phyloP scores from a whole-genome alignment of 495 filamentous ascomycete species.

The Entonaema liquescens region DNA sequence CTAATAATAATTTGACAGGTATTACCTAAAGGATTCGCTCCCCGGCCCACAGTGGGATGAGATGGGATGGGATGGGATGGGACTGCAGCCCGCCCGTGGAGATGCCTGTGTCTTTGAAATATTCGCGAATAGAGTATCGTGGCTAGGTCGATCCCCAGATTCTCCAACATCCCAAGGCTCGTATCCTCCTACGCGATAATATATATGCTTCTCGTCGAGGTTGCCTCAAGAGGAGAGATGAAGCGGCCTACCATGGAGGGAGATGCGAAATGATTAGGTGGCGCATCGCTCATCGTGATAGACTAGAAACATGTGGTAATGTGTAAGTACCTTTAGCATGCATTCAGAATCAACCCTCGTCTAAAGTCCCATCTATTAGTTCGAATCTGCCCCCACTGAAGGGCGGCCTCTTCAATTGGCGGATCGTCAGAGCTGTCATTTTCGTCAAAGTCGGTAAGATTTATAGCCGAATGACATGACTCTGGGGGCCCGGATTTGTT shows the following conservation, averaged over 20 bases:
- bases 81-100: conserved; percentile 1
- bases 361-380: neutral
- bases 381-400: neutral
- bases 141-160: neutral
- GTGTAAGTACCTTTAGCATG: neutral
- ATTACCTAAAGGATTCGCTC: conserved; percentile 27
- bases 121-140: neutral
- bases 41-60: conserved; percentile 6
- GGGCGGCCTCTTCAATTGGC: conserved; percentile 4
- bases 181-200: neutral
- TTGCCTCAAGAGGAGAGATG: neutral
- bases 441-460: conserved; percentile 4
- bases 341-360: neutral
- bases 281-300: neutral
- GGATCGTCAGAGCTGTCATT: neutral
- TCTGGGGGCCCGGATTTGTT: neutral
- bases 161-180: neutral
- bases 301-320: neutral
- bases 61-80: conserved; percentile 5
- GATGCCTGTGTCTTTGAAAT: neutral
- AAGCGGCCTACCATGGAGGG: neutral
- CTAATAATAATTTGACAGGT: conserved; percentile 31
- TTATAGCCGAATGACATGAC: neutral
- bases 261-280: neutral
- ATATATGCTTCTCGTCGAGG: neutral